Base-by-base conservation (phyloP, 1,139 yeast genomes). In the Lizanozyma gosingica region DNA sequence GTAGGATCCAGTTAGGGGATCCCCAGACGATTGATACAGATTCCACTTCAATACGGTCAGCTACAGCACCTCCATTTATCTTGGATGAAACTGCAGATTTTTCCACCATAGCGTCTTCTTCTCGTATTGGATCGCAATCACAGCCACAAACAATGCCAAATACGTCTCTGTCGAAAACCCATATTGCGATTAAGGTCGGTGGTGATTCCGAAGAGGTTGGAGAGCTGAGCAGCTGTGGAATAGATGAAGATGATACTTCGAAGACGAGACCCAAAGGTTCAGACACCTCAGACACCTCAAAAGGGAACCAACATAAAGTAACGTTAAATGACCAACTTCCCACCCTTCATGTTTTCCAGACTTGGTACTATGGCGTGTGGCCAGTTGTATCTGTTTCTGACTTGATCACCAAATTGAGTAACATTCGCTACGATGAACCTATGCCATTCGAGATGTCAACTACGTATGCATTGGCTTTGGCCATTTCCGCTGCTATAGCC, bases 401-500 rank as follows among this genome's bases (percentile, higher is more conserved):
- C 15, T 41, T 49, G 11, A 42, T 47, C 29, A 22, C 9, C 29
- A 22, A 22, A 22, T 6, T 22, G 29, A 11, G 11, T 6, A 22
- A 11, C 11, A 22, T 22, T 6, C 11, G 11, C 29, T 6, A 6
- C 11, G 29, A 22, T 6, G 29, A 22, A 22, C 29, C 29, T 6
- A 22, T 22, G 29, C 11, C 29, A 6, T 22, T 6, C 17, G 60
- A 56, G 11, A 57, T 55, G 40, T 51, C 57, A 9, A 53, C 60
- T n/a, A 57, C 62, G 29, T 63, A 65, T 42, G 51, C 65, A 3
- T 48, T 65, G 34, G 55, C 63, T 38, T 64, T 68, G 48, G 65
- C 71, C 9, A 52, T 65, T 2, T 55, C 66, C 38, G 71, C 71
- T 2, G 67, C 68, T 9, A 62, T 65, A 14, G 47, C 60, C 17